Evolutionary conservation across 2,329 filamentous ascomycete species (phyloP).

Genomic region (Aphanoascus verrucosus): DNA sequence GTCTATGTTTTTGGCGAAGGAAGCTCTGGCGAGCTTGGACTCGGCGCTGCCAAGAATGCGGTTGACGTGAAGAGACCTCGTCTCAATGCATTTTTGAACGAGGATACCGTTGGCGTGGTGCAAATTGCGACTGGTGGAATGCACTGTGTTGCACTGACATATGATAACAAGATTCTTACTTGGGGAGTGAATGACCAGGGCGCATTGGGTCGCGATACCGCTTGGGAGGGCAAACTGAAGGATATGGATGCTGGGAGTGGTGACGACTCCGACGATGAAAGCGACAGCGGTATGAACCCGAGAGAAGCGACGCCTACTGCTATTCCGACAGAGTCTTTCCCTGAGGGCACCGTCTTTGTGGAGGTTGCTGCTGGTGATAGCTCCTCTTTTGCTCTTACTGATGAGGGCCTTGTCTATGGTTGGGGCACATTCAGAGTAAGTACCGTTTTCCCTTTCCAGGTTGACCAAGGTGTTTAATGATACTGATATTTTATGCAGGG

Average conservation of each 20-base stretch:
- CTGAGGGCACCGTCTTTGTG: conserved; percentile 45
- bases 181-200: conserved; percentile 86
- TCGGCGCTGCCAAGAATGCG: conserved; percentile 55
- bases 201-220: conserved; percentile 64
- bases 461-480: conserved; percentile 11
- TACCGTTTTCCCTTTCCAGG: conserved; percentile 5
- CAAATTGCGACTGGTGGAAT: conserved; percentile 70
- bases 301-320: conserved; percentile 45
- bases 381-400: conserved; percentile 49
- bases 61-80: conserved; percentile 67
- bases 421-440: conserved; percentile 53
- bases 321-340: conserved; percentile 40
- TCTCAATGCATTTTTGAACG: conserved; percentile 50
- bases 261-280: conserved; percentile 40
- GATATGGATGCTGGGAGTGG: conserved; percentile 44
- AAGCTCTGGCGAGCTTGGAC: conserved; percentile 67
- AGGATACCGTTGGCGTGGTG: conserved; percentile 54
- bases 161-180: conserved; percentile 69
- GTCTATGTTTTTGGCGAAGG: conserved; percentile 75
- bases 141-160: conserved; percentile 66
- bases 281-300: conserved; percentile 46
- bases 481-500: conserved; percentile 32
- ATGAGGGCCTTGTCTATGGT: conserved; percentile 50
- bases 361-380: conserved; percentile 51
- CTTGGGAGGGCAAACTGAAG: conserved; percentile 53